Evolutionary conservation across 2,329 filamentous ascomycete species (phyloP).

Genomic region (Thelonectria discophora): DNA sequence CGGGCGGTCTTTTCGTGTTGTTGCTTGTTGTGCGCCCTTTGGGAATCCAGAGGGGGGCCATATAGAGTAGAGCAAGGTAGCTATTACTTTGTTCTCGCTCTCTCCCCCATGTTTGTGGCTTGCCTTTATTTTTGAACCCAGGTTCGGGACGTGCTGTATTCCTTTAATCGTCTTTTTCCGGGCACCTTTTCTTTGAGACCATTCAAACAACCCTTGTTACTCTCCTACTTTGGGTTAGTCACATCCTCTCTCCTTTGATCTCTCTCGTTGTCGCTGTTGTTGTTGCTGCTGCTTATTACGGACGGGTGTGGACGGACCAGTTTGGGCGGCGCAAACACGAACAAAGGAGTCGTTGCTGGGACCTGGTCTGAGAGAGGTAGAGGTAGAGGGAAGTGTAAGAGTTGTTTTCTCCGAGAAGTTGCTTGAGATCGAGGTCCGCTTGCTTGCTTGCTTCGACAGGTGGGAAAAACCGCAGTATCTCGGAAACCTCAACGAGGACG

Average conservation of each 20-base stretch:
- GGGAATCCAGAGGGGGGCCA: too few species aligned
- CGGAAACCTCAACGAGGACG: too few species aligned
- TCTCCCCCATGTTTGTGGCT: background rate
- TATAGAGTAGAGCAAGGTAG: too few species aligned
- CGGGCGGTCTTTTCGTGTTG: constrained; percentile 11
- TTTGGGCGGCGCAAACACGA: constrained; percentile 34
- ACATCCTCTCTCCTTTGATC: background rate
- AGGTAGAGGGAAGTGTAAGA: background rate
- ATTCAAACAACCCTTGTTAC: background rate
- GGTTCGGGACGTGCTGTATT: background rate
- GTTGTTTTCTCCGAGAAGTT: too few species aligned
- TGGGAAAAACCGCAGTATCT: too few species aligned
- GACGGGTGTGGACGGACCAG: constrained; percentile 30
- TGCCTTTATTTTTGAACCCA: background rate
- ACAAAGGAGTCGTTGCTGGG: constrained; percentile 31
- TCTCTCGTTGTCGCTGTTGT: constrained; percentile 8
- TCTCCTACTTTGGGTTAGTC: background rate
- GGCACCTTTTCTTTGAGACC: too few species aligned
- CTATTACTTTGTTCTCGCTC: constrained; percentile 12
- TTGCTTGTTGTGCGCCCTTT: constrained; percentile 8
- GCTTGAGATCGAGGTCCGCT: too few species aligned
- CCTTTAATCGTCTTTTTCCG: constrained; percentile 3
- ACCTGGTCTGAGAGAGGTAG: constrained; percentile 34
- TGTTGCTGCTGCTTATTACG: constrained; percentile 17
- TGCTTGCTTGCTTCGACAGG: too few species aligned